These are phyloP conservation scores for Lasiodiplodia theobromae DNA, from an alignment of 2,329 filamentous ascomycete species.

Conservation along the genomic window DNA sequence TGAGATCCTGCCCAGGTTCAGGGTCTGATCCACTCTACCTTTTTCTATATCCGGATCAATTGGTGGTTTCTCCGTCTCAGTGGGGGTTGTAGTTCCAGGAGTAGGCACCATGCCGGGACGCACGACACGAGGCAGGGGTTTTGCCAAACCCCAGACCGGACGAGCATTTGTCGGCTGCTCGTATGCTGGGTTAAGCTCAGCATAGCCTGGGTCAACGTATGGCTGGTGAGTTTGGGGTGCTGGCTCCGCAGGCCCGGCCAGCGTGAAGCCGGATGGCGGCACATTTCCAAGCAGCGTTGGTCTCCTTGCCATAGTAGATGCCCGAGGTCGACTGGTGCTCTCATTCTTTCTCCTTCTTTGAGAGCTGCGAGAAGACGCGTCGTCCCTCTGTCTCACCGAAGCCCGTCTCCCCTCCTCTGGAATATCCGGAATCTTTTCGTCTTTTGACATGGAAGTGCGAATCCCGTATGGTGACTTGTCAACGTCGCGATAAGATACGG, in stretches of 20 bases:
- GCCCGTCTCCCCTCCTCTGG: not conserved
- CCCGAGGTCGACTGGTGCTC: not conserved
- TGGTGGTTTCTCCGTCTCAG: conserved; percentile 43
- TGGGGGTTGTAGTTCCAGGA: conserved; percentile 42
- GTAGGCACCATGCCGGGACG: conserved; percentile 61
- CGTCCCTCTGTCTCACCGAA: not conserved
- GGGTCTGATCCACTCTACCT: conserved; percentile 49
- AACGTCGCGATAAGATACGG: not conserved
- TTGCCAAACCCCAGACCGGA: conserved; percentile 62
- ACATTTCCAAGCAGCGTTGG: conserved; percentile 2
- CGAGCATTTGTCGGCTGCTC: conserved; percentile 57
- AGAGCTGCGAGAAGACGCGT: conserved; percentile 1
- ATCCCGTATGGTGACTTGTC: not conserved
- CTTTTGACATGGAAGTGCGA: not conserved
- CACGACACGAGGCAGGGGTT: conserved; percentile 62
- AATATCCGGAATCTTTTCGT: not conserved
- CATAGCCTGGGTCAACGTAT: conserved; percentile 60
- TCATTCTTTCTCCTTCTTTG: conserved; percentile 6
- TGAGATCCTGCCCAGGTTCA: conserved; percentile 50
- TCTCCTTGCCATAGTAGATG: conserved; percentile 11
- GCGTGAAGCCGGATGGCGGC: conserved; percentile 20
- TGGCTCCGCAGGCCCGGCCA: conserved; percentile 22
- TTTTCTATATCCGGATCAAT: conserved; percentile 49
- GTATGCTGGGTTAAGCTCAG: conserved; percentile 61
- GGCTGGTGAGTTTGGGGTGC: conserved; percentile 15